A percentile compares a stretch with the other conserved stretches of the same genome.
Conservation (phyloP, 2,329 filamentous ascomycete species). For the Sclerotinia glacialis region DNA sequence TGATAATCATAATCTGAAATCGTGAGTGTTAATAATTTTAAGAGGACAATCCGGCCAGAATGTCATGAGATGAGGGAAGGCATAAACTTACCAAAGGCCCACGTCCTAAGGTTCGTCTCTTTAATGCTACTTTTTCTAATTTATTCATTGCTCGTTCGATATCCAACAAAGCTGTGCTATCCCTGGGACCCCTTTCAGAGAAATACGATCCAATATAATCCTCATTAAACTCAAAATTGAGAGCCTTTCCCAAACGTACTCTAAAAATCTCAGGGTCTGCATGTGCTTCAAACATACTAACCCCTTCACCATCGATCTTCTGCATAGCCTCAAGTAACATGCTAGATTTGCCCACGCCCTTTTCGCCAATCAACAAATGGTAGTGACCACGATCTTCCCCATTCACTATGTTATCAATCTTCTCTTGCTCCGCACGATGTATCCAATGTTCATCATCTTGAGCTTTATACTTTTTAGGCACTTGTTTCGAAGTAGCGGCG, state of each 20-base stretch:
- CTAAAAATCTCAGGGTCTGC: constrained; percentile 94
- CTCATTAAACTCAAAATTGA: constrained; percentile 96
- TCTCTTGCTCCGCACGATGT: constrained; percentile 73
- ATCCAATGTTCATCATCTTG: constrained; percentile 66
- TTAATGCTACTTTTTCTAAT: constrained; percentile 88
- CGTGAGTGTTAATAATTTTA: neutral
- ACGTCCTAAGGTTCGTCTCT: constrained; percentile 56
- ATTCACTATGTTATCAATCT: constrained; percentile 77
- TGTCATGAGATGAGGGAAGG: neutral
- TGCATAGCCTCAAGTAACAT: constrained; percentile 97
- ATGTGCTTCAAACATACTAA: constrained; percentile 95
- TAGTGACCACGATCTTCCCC: constrained; percentile 78
- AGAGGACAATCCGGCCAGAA: neutral
- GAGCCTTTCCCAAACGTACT: constrained; percentile 83
- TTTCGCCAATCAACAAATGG: constrained; percentile 87
- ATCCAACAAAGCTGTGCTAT: constrained; percentile 87
- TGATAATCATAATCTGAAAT: constrained; percentile 66
- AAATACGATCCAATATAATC: constrained; percentile 97
- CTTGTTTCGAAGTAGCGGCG: constrained; percentile 62
- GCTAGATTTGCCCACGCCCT: constrained; percentile 93
- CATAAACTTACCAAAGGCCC: constrained; percentile 64
- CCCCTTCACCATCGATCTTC: constrained; percentile 82
- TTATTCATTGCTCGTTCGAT: constrained; percentile 98
- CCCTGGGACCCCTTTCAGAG: constrained; percentile 86
- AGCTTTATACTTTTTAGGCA: constrained; percentile 43